Evolutionary conservation across 768 basidiomycete genomes (phyloP).

Genomic region (Macrolepiota dolichaula): DNA sequence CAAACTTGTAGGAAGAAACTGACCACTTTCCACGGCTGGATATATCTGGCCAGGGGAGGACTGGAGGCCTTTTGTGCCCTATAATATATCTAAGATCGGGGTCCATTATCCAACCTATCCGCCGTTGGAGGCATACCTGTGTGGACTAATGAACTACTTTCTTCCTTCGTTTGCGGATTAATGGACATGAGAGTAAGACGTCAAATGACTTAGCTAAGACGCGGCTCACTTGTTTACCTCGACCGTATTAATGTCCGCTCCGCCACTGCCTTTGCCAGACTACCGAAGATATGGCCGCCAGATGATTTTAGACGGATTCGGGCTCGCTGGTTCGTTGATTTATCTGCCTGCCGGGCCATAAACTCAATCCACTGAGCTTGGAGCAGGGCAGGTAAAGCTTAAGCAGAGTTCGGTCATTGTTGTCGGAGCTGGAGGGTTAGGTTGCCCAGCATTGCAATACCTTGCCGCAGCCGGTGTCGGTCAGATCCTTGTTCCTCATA

Average conservation of each 20-base stretch:
- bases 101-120: neutral
- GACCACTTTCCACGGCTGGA: slow-evolving; percentile 91
- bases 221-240: neutral
- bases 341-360: neutral
- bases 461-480: slow-evolving; percentile 91
- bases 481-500: slow-evolving; percentile 28
- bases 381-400: slow-evolving; percentile 79
- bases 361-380: slow-evolving; percentile 11
- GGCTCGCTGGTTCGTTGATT: slow-evolving; percentile 62
- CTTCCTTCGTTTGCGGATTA: slow-evolving; percentile 19
- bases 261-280: slow-evolving; percentile 51
- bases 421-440: slow-evolving; percentile 93
- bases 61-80: slow-evolving; percentile 38
- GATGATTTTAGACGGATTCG: slow-evolving; percentile 91
- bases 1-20: slow-evolving; percentile 95
- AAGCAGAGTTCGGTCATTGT: slow-evolving; percentile 75
- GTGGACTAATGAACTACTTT: slow-evolving; percentile 29
- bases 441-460: slow-evolving; percentile 94
- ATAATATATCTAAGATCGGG: neutral
- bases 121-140: slow-evolving; percentile 23
- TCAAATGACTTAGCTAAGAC: slow-evolving; percentile 10
- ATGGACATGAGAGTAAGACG: neutral
- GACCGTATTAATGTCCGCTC: neutral
- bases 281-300: slow-evolving; percentile 93
- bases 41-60: slow-evolving; percentile 76